Base-by-base conservation (phyloP, 257 asterid genomes). In the Primulina eburnea region DNA sequence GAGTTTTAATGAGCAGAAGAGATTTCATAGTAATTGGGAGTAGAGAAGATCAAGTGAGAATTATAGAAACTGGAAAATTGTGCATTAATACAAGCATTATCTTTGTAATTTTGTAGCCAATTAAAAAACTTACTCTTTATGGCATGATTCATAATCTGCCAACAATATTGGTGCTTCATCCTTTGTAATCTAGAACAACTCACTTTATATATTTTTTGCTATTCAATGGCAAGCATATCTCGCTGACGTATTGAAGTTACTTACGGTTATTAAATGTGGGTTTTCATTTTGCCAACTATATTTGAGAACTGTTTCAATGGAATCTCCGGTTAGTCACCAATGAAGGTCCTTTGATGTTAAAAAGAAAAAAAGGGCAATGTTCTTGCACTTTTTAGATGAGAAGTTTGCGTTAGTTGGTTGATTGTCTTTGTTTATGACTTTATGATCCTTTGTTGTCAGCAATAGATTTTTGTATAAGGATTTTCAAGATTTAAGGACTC, bases 231-330 rank as follows among this genome's bases (percentile, higher is more conserved):
- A 28, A 28, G 20, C 20, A 47, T 5, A 6, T 8, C 18, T 47
- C 24, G 52, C 33, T 68, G 61, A 18, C 35, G 6, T 74, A 29
- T 28, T 33, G 28, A 21, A 50, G 56, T 29, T n/a, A 7, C 2
- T 24, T 60, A 17, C 33, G 53, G 26, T 33, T 53, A 55, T 56
- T 32, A 33, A 61, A 35, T 70, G 77, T 47, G 9, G 56, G 56
- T 0, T 70, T 52, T 18, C 59, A 28, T 12, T n/a, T 65, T 59
- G 63, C n/a, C 53, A 43, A 12, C 2, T n/a, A 43, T 12, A 43
- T 11, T 12, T 4, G 53, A 11, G 11, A 38, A 43, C 4, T 43
- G 9, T 12, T 43, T 12, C 20, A 33, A 7, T 37, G 61, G 65
- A 59, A 18, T 47, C 62, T 28, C 56, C 37, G 24, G 50, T n/a